Evolutionary conservation across 768 basidiomycete species (phyloP).

Genomic region (Lactarius hatsudake): DNA sequence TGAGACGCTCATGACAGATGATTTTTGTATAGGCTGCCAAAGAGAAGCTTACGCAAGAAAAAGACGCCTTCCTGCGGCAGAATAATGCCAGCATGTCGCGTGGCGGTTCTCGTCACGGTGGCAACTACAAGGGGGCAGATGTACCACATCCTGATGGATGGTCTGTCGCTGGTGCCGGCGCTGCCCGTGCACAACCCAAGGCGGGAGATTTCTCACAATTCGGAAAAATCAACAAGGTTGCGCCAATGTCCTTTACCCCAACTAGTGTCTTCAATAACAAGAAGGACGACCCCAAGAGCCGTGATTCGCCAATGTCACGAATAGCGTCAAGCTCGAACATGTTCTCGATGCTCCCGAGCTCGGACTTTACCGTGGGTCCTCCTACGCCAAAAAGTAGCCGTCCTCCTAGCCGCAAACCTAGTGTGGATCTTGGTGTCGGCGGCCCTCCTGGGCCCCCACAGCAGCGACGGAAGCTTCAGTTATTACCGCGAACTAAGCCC

Average conservation of each 20-base stretch:
- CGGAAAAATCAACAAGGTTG: conserved; percentile 73
- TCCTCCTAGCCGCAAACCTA: conserved; percentile 49
- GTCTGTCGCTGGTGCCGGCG: conserved; percentile 42
- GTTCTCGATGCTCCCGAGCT: conserved; percentile 78
- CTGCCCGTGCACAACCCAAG: conserved; percentile 58
- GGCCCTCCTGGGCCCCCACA: conserved; percentile 46
- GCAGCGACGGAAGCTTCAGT: conserved; percentile 68
- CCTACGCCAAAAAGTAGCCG: conserved; percentile 48
- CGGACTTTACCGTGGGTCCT: conserved; percentile 54
- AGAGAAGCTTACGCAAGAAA: conserved; percentile 77
- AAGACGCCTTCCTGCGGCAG: conserved; percentile 61
- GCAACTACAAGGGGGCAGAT: conserved; percentile 55
- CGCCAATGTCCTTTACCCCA: conserved; percentile 77
- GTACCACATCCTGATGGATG: conserved; percentile 82
- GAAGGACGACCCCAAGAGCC: conserved; percentile 54
- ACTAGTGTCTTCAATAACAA: conserved; percentile 78
- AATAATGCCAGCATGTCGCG: conserved; percentile 74
- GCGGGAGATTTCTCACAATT: conserved; percentile 86
- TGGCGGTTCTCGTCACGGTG: conserved; percentile 85
- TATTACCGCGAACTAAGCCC: conserved; percentile 77
- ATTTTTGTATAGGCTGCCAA: conserved; percentile 63
- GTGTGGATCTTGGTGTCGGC: conserved; percentile 47
- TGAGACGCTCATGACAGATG: neutral
- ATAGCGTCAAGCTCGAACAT: conserved; percentile 81
- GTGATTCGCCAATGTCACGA: conserved; percentile 70